Percentiles rank a stretch among this genome's conserved stretches.
Evolutionary conservation across 2,329 filamentous ascomycete species (phyloP).

Genomic region (Lecanosticta acicola): DNA sequence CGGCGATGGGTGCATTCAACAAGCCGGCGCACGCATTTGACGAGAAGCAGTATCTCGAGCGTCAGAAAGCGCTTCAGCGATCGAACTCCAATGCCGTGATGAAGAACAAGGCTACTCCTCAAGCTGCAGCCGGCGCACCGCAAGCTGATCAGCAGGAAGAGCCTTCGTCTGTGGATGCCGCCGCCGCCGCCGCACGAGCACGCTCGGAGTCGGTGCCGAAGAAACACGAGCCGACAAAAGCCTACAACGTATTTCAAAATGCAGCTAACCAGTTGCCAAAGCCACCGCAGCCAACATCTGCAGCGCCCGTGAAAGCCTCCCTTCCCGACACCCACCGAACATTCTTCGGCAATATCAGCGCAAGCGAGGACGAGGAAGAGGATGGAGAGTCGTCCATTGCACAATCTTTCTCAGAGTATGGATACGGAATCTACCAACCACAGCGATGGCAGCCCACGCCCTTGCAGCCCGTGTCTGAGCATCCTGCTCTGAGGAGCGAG

Average conservation of each 20-base stretch:
- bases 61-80: conserved; percentile 73
- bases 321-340: conserved; percentile 33
- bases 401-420: conserved; percentile 16
- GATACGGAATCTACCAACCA: conserved; percentile 20
- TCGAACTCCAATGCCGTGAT: conserved; percentile 24
- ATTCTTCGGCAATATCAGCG: conserved; percentile 37
- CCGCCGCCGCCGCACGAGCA: not conserved
- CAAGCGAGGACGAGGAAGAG: conserved; percentile 38
- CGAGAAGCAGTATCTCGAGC: conserved; percentile 76
- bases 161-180: not conserved
- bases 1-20: conserved; percentile 64
- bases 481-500: conserved; percentile 29
- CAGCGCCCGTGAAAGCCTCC: conserved; percentile 12
- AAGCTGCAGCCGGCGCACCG: not conserved
- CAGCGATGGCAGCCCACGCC: conserved; percentile 28
- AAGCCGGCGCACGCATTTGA: conserved; percentile 73
- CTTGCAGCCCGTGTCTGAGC: conserved; percentile 32
- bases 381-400: conserved; percentile 24
- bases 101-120: conserved; percentile 13
- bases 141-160: not conserved
- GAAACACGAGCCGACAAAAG: conserved; percentile 28
- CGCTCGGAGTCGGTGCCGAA: conserved; percentile 25
- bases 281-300: conserved; percentile 10
- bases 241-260: conserved; percentile 44
- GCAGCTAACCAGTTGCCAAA: conserved; percentile 38